Evolutionary conservation across 306 rosid species (phyloP).

Genomic region (Begonia masoniana): DNA sequence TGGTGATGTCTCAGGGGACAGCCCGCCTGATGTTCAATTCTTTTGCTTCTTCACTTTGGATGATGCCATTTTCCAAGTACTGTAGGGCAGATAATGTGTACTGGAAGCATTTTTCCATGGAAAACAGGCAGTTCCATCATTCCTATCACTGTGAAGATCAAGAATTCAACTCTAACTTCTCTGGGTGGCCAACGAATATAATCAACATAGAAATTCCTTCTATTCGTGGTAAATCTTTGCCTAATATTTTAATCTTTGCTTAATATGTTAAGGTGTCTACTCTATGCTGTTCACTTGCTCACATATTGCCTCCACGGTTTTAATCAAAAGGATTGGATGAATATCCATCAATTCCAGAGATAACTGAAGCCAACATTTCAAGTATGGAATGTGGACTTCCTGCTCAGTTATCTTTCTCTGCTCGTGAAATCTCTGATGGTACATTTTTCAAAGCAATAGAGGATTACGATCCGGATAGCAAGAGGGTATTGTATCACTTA

Average conservation of each 20-base stretch:
- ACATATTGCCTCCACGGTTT: slow-evolving; percentile 8
- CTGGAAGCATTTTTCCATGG: slow-evolving; percentile 54
- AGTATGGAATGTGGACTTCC: slow-evolving; percentile 84
- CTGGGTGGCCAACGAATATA: slow-evolving; percentile 93
- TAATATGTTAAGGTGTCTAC: slow-evolving; percentile 10
- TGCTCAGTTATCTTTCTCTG: slow-evolving; percentile 87
- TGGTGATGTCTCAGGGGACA: slow-evolving; percentile 73
- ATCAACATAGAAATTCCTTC: slow-evolving; percentile 88
- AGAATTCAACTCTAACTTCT: slow-evolving; percentile 42
- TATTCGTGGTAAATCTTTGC: slow-evolving; percentile 36
- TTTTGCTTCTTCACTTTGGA: slow-evolving; percentile 86
- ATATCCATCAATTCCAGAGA: slow-evolving; percentile 58
- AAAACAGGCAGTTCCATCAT: slow-evolving; percentile 17
- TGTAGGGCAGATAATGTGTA: slow-evolving; percentile 60
- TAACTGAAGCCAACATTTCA: slow-evolving; percentile 48
- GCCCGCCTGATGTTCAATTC: slow-evolving; percentile 88
- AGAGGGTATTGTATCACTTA: slow-evolving; percentile 67
- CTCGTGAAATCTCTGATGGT: slow-evolving; percentile 90
- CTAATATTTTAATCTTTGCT: slow-evolving; percentile 16
- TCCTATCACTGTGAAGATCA: slow-evolving; percentile 64
- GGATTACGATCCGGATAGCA: slow-evolving; percentile 87
- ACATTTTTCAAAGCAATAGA: slow-evolving; percentile 89
- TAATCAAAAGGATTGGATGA: slow-evolving; percentile 52
- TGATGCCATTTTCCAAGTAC: slow-evolving; percentile 91
- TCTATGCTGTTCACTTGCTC: slow-evolving; percentile 16